Base-by-base conservation (phyloP, 139 green algal species). In the Chlorella sorokiniana region DNA sequence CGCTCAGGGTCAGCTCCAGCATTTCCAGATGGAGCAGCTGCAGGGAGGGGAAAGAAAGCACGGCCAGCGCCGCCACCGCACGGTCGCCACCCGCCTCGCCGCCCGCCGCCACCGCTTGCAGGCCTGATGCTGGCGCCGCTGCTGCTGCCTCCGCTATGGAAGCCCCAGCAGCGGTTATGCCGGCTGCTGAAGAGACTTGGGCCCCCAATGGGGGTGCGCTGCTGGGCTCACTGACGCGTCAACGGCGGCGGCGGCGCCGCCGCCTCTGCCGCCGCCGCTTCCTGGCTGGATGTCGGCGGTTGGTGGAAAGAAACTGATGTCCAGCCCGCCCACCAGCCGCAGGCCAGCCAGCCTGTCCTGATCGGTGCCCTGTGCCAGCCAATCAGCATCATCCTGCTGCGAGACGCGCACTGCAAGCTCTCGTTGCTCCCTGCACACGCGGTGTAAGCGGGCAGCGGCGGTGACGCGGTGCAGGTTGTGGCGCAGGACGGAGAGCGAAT, bases 1-100 rank as follows among this genome's bases (percentile, higher is more conserved):
- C 78, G 4, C 48, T 23, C 31, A 91, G 80, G 9, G 83, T 42
- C 35, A 91, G 18, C 18, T 77, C 61, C 42, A 89, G 63, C 61
- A 77, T 86, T 64, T 94, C 88, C 33, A 89, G 52, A 54, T 93
- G 88, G 41, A 89, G 69, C 41, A 92, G 45, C 42, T 77, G 10
- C 29, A 95, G 71, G 8, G 67, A 63, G 22, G 88, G 88, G 45
- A 86, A 88, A 4, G 70, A 51, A 5, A 90, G 44, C 31, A 89
- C 86, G 6, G 87, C 83, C 44, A 92, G 79, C 42, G 48, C 74
- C 5, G 84, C 84, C 16, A 89, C 48, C 7, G 75, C 84, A 25
- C 29, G n/a, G n/a, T 87, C 76, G 63, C 31, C 7, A 4, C 9
- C 63, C 8, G 63, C 63, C 9, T 11, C 9, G 5, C 31, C 63